Percentiles rank a stretch among this genome's conserved stretches.
phyloP scores from a whole-genome alignment of 495 filamentous ascomycete species.

The Penicillium coffeae region DNA sequence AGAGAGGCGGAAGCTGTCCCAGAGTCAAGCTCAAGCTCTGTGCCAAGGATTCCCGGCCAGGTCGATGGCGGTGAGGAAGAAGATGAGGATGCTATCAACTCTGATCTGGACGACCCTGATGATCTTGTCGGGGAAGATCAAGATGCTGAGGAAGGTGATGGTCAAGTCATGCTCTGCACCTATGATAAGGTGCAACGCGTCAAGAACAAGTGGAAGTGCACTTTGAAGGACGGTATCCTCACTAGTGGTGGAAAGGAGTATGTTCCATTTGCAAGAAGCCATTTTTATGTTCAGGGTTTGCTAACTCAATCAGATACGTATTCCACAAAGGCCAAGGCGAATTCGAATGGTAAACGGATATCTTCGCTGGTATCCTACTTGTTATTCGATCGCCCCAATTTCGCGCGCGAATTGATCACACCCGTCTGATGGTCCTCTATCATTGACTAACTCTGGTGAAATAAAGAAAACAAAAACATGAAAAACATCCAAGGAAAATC shows the following conservation, averaged over 20 bases:
- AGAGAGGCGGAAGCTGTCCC: slow-evolving; percentile 3
- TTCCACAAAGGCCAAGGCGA: slow-evolving; percentile 97
- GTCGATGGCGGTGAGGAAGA: slow-evolving; percentile 65
- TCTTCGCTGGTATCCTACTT: neutral
- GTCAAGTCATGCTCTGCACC: slow-evolving; percentile 93
- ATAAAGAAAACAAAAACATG: neutral
- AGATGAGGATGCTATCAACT: slow-evolving; percentile 97
- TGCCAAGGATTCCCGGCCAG: slow-evolving; percentile 35
- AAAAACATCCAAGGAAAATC: neutral
- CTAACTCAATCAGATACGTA: slow-evolving; percentile 60
- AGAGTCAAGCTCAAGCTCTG: slow-evolving; percentile 1
- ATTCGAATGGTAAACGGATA: slow-evolving; percentile 79
- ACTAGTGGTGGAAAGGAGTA: slow-evolving; percentile 86
- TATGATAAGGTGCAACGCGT: slow-evolving; percentile 99
- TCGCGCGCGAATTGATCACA: neutral
- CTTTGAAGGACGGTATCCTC: slow-evolving; percentile 92
- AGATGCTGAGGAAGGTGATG: slow-evolving; percentile 77
- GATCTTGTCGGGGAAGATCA: slow-evolving; percentile 70
- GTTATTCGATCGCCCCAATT: neutral
- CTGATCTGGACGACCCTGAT: slow-evolving; percentile 92
- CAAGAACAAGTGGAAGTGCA: slow-evolving; percentile 99
- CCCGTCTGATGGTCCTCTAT: neutral
- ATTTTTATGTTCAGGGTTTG: neutral
- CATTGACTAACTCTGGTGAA: neutral
- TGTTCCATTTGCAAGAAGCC: slow-evolving; percentile 23